Percentiles rank a stretch among this genome's conserved stretches.
Evolutionary conservation across 2,329 filamentous ascomycete species (phyloP).

Genomic region (Colletotrichum chlorophyti): DNA sequence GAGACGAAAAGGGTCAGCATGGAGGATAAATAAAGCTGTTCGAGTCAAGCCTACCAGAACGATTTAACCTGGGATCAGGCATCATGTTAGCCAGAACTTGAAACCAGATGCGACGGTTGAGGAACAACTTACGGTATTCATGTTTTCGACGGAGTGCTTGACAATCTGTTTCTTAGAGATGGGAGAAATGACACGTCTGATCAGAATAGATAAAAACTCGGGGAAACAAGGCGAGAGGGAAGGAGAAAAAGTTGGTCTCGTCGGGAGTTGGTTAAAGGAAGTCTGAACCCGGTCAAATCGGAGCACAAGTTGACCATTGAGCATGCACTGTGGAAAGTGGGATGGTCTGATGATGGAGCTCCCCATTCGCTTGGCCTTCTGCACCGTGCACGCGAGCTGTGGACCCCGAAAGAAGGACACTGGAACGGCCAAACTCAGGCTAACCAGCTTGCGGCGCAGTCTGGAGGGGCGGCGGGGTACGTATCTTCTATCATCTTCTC

Average conservation of each 20-base stretch:
- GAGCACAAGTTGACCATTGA: constrained; percentile 6
- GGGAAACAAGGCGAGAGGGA: no score
- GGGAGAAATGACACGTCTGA: no score
- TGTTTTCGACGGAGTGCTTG: constrained; percentile 38
- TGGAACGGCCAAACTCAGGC: background rate
- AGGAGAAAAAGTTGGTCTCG: constrained; percentile 5
- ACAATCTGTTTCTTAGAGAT: no score
- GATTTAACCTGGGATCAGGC: constrained; percentile 60
- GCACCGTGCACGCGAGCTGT: constrained; percentile 18
- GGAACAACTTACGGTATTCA: constrained; percentile 60
- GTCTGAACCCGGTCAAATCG: constrained; percentile 17
- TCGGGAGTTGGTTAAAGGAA: constrained; percentile 8
- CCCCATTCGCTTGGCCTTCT: constrained; percentile 10
- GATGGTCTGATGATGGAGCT: constrained; percentile 29
- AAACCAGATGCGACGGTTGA: constrained; percentile 26
- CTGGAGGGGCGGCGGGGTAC: background rate
- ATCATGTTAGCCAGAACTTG: constrained; percentile 27
- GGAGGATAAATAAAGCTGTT: no score
- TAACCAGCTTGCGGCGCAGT: constrained; percentile 5
- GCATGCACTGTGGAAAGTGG: constrained; percentile 27
- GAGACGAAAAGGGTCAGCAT: constrained; percentile 28
- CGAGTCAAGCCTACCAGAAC: no score
- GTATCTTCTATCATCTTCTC: no score
- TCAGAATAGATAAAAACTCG: background rate
- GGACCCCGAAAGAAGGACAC: constrained; percentile 3